Evolutionary conservation across 345 rosid genomes (phyloP).

Genomic region (Laguncularia racemosa): DNA sequence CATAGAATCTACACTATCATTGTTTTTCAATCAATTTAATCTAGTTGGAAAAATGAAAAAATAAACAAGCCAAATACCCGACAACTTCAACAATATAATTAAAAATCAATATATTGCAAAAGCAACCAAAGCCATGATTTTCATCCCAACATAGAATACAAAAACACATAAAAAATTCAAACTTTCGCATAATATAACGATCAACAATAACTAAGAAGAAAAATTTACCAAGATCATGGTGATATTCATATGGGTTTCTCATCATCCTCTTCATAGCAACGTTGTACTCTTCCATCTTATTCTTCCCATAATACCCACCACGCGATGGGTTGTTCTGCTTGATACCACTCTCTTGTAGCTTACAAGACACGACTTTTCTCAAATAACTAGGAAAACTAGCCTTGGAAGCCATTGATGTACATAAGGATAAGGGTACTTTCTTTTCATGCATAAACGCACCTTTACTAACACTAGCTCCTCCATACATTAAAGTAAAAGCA

Average conservation of each 20-base stretch:
- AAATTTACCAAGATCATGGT: slow-evolving; percentile 74
- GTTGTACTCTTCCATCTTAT: slow-evolving; percentile 64
- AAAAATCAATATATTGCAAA: too few relatives aligned
- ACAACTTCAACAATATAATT: too few relatives aligned
- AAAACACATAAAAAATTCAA: too few relatives aligned
- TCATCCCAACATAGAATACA: too few relatives aligned
- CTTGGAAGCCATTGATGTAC: too few relatives aligned
- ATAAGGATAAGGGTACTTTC: too few relatives aligned
- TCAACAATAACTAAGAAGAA: neutral
- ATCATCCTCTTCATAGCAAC: slow-evolving; percentile 79
- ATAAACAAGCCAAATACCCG: too few relatives aligned
- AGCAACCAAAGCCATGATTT: too few relatives aligned
- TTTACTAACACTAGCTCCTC: neutral
- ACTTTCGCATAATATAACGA: neutral
- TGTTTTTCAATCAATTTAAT: too few relatives aligned
- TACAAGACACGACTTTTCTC: slow-evolving; percentile 14
- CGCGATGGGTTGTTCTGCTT: slow-evolving; percentile 3
- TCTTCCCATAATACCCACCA: slow-evolving; percentile 26
- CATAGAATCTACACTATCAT: too few relatives aligned
- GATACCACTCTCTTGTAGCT: slow-evolving; percentile 33
- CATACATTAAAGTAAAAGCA: slow-evolving; percentile 1
- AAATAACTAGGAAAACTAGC: too few relatives aligned
- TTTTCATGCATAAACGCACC: slow-evolving; percentile 1
- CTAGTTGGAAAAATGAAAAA: too few relatives aligned
- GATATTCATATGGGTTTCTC: slow-evolving; percentile 92